Base-by-base conservation (phyloP, 2,329 filamentous ascomycete genomes). In the Diaporthe helianthi region DNA sequence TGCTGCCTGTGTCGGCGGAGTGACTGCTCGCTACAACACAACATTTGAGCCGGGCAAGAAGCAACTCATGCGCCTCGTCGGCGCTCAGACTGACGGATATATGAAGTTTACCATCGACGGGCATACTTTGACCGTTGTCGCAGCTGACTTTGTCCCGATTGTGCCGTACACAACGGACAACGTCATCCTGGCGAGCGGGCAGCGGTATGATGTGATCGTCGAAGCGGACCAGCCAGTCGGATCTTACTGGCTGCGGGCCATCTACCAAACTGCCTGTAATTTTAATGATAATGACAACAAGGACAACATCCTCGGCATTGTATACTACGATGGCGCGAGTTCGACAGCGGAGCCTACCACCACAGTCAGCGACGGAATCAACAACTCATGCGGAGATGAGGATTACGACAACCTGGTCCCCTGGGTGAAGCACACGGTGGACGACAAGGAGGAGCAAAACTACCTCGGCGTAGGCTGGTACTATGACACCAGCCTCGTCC, bases 61-160 rank as follows among this genome's bases (percentile, higher is more conserved):
- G 71, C 80, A 84, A 58, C 80, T 82, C 29, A 71, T 87, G 51
- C 77, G 85, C 4, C 74, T 87, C 3, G 78, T 87, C 65, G 86
- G 86, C 72, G 78, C 76, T 0, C 81, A 80, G 24, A 75, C 83
- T 19, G 82, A 83, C 46, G 80, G 77, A 0, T 77, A 79, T 71
- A 82, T 81, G 75, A 80, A 81, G 67, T 87, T 87, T 72, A 80
- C 79, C 22, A 85, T 87, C 69, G 85, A 87, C 75, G 83, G 85
- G 65, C 88, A 91, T 75, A 83, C 75, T 0, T 75, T 91, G 73
- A 85, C 80, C 0, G 86, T 91, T 46, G 87, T 90, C 46, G 81
- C 84, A 0, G 79, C 77, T 22, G 89, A 90, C 69, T 77, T 90
- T 7, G 85, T 90, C 0, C 86, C 87, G 1, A 81, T 90, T 22